Percentiles rank a stretch among this genome's conserved stretches.
These are phyloP conservation scores for Cutaneotrichosporon mucoides DNA, from an alignment of 1,284 basidiomycete genomes.

Conservation along the genomic window DNA sequence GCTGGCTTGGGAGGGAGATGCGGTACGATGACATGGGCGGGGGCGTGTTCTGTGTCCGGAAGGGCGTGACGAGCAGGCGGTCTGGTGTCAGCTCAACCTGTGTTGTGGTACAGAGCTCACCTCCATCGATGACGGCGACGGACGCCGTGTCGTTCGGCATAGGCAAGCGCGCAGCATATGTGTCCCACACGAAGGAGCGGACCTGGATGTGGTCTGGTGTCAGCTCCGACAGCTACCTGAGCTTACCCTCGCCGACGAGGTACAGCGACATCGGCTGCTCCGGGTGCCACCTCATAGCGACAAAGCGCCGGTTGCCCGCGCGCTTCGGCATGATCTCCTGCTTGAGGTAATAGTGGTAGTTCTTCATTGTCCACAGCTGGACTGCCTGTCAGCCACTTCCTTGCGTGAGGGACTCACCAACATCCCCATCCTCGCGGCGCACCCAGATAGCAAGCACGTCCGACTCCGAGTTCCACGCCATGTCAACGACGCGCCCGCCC, in stretches of 20 bases:
- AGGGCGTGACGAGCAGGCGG: slow-evolving; percentile 79
- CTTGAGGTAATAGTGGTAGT: slow-evolving; percentile 97
- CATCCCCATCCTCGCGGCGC: slow-evolving; percentile 60
- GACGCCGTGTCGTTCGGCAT: slow-evolving; percentile 74
- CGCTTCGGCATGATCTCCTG: slow-evolving; percentile 64
- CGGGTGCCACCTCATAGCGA: slow-evolving; percentile 76
- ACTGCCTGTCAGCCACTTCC: slow-evolving; percentile 56
- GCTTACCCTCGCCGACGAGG: slow-evolving; percentile 64
- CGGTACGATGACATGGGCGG: slow-evolving; percentile 86
- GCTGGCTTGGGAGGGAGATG: slow-evolving; percentile 56
- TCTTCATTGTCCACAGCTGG: slow-evolving; percentile 91
- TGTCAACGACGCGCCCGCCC: slow-evolving; percentile 60
- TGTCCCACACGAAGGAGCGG: slow-evolving; percentile 72
- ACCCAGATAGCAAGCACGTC: slow-evolving; percentile 82
- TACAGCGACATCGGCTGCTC: slow-evolving; percentile 69
- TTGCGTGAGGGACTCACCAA: too few relatives aligned
- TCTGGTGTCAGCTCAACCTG: slow-evolving; percentile 55
- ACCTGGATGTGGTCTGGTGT: slow-evolving; percentile 55
- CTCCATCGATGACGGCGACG: slow-evolving; percentile 87
- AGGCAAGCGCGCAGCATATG: slow-evolving; percentile 58
- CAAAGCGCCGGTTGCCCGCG: slow-evolving; percentile 55
- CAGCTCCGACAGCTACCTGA: too few relatives aligned
- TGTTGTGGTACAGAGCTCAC: slow-evolving; percentile 54
- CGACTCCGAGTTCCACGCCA: slow-evolving; percentile 87
- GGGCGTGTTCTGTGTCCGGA: slow-evolving; percentile 87